Evolutionary conservation across 2,329 filamentous ascomycete species (phyloP), one percentile per base, ranked within the genome.

Genomic region (Sporothrix euskadiensis): DNA sequence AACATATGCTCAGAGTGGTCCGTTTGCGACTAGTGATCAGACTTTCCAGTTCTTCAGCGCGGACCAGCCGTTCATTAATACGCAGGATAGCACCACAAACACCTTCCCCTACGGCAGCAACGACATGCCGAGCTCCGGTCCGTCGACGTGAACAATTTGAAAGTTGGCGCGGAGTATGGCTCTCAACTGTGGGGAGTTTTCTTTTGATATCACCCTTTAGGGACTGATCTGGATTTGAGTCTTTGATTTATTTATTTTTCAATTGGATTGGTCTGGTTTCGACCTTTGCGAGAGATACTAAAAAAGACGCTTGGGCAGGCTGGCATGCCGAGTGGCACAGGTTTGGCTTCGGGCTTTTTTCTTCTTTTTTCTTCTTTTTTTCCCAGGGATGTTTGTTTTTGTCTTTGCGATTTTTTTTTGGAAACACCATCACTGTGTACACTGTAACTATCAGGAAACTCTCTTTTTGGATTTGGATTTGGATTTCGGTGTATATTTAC

Each of bases 1-100:
- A 74, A 88, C 84, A 70, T 89, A 86, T 75, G 84, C 87, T 0
- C 88, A 89, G 71, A 84, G 80, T n/a, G 83, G 85, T 16, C 84
- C 83, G 57, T 89, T 86, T 83, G 85, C 83, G 35, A 80, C 82
- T 52, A 44, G 10, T 2, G 86, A 88, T 44, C 84, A 86, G 73
- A 83, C 83, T 19, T 87, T 88, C 76, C 84, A 85, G 71, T 84
- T 88, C 75, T 88, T 88, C 75, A 73, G 49, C 14, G 2, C 57
- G 0, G 75, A 74, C 3, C 71, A 69, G 16, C 65, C 72, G 22
- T 57, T 69, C 19, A 16, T 69, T 14, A 1, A 35, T 35, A 35
- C 35, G 35, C 35, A 35, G 3, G 35, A 35, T 8, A 35, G 2
- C 35, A 35, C 14, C 68, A 35, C 14, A 8, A 35, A 49, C 6